Conservation (phyloP, 2,329 filamentous ascomycete genomes). For the Capronia americana region DNA sequence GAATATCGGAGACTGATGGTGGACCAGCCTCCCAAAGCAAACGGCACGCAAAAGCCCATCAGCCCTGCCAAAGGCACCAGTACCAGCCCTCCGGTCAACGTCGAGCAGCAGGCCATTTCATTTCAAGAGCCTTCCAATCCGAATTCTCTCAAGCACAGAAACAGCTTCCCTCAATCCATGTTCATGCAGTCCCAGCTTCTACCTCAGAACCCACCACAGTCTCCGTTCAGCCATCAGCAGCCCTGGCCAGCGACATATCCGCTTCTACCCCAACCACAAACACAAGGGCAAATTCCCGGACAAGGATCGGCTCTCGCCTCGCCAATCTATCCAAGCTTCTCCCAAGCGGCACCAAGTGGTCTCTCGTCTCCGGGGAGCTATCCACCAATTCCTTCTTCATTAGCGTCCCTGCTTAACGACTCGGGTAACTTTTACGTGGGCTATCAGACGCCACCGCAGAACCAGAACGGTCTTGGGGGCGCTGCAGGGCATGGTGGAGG, state of each 20-base stretch:
- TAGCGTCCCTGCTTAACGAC: slow-evolving; percentile 37
- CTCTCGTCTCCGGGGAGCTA: slow-evolving; percentile 20
- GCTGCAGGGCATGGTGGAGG: slow-evolving; percentile 6
- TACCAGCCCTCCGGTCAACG: slow-evolving; percentile 2
- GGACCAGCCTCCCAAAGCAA: slow-evolving; percentile 20
- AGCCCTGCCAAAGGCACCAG: slow-evolving; percentile 20
- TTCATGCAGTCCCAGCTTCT: slow-evolving; percentile 24
- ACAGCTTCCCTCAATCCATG: slow-evolving; percentile 25
- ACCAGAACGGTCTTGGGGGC: slow-evolving; percentile 16
- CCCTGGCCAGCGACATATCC: slow-evolving; percentile 24
- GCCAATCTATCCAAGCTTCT: slow-evolving; percentile 21
- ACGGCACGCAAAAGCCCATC: slow-evolving; percentile 15
- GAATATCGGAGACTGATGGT: slow-evolving; percentile 33
- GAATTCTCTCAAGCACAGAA: slow-evolving; percentile 8
- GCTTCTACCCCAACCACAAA: slow-evolving; percentile 23
- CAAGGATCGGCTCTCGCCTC: slow-evolving; percentile 26
- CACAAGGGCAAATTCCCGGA: slow-evolving; percentile 6
- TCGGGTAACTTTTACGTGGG: slow-evolving; percentile 26
- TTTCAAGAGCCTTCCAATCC: slow-evolving; percentile 16
- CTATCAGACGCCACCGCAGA: slow-evolving; percentile 31
- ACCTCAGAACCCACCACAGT: slow-evolving; percentile 23
- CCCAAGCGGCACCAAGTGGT: slow-evolving; percentile 15
- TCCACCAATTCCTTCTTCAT: slow-evolving; percentile 31
- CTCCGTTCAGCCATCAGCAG: slow-evolving; percentile 19
- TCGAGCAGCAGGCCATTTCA: slow-evolving; percentile 12